Conservation (phyloP, 257 asterid species). For the Gentiana straminea region DNA sequence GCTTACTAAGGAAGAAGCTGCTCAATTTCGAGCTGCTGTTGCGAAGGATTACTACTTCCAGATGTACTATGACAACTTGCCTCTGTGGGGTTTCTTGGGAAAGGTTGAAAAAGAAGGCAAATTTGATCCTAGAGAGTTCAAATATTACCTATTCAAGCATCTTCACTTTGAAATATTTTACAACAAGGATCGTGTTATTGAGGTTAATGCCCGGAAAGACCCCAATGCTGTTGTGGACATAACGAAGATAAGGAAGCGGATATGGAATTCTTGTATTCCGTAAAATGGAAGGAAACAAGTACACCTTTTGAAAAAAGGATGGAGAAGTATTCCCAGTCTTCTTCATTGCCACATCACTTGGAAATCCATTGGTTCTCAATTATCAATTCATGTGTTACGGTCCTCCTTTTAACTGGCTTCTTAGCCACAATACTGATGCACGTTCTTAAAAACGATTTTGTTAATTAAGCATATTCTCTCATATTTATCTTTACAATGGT, state of each 20-base stretch:
- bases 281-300: slow-evolving; percentile 11
- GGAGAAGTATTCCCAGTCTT: slow-evolving; percentile 6
- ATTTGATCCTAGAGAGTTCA: too few species aligned
- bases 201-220: background rate
- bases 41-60: slow-evolving; percentile 13
- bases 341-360: slow-evolving; percentile 14
- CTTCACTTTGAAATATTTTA: too few species aligned
- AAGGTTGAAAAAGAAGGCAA: too few species aligned
- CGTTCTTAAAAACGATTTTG: slow-evolving; percentile 4
- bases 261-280: slow-evolving; percentile 9
- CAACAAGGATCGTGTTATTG: slow-evolving; percentile 12
- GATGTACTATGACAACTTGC: slow-evolving; percentile 19
- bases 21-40: slow-evolving; percentile 10
- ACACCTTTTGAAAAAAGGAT: slow-evolving; percentile 12
- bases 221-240: background rate
- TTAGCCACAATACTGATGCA: background rate
- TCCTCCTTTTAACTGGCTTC: slow-evolving; percentile 9
- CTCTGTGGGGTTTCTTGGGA: too few species aligned
- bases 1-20: too few species aligned
- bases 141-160: too few species aligned
- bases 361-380: slow-evolving; percentile 11
- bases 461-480: background rate
- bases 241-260: slow-evolving; percentile 8
- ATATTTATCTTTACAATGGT: background rate
- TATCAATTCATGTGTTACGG: slow-evolving; percentile 8